Base-by-base conservation (phyloP, 2,329 filamentous ascomycete genomes). In the Esteya vermicola region DNA sequence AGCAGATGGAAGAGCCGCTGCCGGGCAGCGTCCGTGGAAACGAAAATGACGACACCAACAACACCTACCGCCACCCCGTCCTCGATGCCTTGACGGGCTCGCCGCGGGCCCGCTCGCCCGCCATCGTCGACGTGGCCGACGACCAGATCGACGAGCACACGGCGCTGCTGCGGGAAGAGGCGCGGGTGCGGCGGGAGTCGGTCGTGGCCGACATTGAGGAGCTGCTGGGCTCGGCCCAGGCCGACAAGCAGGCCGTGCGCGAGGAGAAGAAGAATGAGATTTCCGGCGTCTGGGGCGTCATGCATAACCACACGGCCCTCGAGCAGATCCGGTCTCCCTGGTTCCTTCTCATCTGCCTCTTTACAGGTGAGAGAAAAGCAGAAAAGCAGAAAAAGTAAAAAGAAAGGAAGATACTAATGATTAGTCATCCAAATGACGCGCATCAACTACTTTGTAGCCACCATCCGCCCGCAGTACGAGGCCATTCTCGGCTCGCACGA, bases 381-480 rank as follows among this genome's bases (percentile, higher is more conserved):
- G n/a, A n/a, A n/a, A n/a, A n/a, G n/a, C n/a, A n/a, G n/a, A n/a
- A n/a, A n/a, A n/a, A n/a, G n/a, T n/a, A n/a, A n/a, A n/a, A n/a
- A n/a, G n/a, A n/a, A n/a, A n/a, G n/a, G n/a, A n/a, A n/a, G n/a
- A n/a, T n/a, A n/a, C n/a, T n/a, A n/a, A n/a, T n/a, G n/a, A n/a
- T n/a, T n/a, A 22, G 68, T 81, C 25, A 60, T 83, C 30, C 78
- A 82, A 56, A 83, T 82, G 77, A 78, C 78, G 3, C 71, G 81
- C 23, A 93, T 93, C 68, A 93, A 93, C 61, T 93, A 86, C 63
- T 93, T 93, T 55, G 84, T 94, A 39, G 85, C 86, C 4, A 93
- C 86, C 3, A 79, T 93, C 46, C 72, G 82, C 2, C 69, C 79
- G 2, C 86, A 95, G 57, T 93, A 93, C 59, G 72, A 76, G 33